Evolutionary conservation across 768 basidiomycete genomes (phyloP).

Genomic region (Trametes coccinea): DNA sequence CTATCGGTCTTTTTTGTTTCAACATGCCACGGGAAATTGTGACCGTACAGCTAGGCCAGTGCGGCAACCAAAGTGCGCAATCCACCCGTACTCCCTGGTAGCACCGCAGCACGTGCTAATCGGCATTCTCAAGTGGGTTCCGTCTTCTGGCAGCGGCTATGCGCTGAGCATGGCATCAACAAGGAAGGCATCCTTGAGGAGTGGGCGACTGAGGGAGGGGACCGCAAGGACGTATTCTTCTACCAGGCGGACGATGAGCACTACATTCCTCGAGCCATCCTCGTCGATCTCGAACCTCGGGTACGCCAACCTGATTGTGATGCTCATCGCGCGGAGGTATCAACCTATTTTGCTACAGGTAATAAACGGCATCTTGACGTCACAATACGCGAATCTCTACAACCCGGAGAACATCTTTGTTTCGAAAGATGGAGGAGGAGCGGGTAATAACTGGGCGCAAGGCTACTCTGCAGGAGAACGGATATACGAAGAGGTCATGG

Average conservation of each 20-base stretch:
- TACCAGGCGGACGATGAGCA: constrained; percentile 99
- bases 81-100: constrained; percentile 15
- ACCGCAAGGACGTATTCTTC: constrained; percentile 99
- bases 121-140: constrained; percentile 71
- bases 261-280: constrained; percentile 95
- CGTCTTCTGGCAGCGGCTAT: constrained; percentile 97
- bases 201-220: constrained; percentile 93
- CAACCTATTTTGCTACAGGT: constrained; percentile 53
- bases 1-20: neutral
- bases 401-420: constrained; percentile 98
- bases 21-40: constrained; percentile 82
- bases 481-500: constrained; percentile 95
- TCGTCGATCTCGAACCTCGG: constrained; percentile 95
- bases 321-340: neutral
- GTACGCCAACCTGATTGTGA: constrained; percentile 46
- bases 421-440: constrained; percentile 97
- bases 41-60: constrained; percentile 85
- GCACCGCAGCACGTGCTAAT: constrained; percentile 22
- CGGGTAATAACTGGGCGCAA: constrained; percentile 98
- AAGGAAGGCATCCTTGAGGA: constrained; percentile 95
- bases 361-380: constrained; percentile 90
- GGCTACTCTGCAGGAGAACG: constrained; percentile 89
- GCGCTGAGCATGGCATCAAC: constrained; percentile 97
- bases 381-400: constrained; percentile 87
- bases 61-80: constrained; percentile 83